Conservation (phyloP, 225 moss, liverwort and hornwort species). For the Neckera pumila region DNA sequence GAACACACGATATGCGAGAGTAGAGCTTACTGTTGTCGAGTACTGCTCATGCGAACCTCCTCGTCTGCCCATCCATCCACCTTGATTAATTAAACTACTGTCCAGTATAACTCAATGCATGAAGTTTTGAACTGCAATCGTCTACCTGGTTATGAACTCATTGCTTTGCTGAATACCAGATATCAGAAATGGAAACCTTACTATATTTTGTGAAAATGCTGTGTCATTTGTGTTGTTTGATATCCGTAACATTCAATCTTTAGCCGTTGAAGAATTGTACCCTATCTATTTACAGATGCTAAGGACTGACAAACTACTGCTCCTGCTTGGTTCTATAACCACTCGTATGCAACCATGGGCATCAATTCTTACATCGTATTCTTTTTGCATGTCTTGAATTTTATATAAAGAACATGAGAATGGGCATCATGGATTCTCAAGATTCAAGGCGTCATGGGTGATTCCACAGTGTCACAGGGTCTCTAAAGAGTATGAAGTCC, state of each 20-base stretch:
- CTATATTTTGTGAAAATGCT: not conserved
- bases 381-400: no score
- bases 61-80: constrained; percentile 39
- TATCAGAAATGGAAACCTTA: not conserved
- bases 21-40: constrained; percentile 39
- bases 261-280: not conserved
- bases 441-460: not conserved
- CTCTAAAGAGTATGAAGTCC: not conserved
- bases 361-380: not conserved
- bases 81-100: not conserved
- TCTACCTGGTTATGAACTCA: not conserved
- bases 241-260: not conserved
- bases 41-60: constrained; percentile 56
- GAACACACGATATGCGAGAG: not conserved
- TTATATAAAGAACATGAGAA: not conserved
- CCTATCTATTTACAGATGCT: not conserved
- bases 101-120: not conserved
- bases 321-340: not conserved
- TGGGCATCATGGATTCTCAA: not conserved
- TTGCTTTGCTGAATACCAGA: not conserved
- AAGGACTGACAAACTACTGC: not conserved
- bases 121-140: not conserved
- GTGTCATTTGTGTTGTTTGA: not conserved
- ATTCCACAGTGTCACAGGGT: not conserved
- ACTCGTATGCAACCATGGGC: not conserved